phyloP scores from a whole-genome alignment of 768 basidiomycete species.

The Suillus hirtellus region DNA sequence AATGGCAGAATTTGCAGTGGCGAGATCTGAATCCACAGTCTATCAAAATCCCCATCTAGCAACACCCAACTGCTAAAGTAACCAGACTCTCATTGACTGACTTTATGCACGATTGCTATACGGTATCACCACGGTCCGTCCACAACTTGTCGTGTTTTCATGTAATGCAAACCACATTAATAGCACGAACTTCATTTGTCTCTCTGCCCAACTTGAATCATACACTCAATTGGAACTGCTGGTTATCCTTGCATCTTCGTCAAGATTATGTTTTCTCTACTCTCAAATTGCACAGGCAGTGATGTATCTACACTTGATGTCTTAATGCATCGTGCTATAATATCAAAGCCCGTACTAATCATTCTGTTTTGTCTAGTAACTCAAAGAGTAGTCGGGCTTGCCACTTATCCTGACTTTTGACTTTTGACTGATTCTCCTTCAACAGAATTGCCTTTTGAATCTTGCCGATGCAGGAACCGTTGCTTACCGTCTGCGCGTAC shows the following conservation, averaged over 20 bases:
- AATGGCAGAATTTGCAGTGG: background rate
- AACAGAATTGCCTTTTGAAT: background rate
- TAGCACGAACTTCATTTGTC: background rate
- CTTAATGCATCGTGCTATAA: too few relatives aligned
- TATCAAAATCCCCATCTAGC: background rate
- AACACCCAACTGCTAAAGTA: background rate
- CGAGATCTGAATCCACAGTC: background rate
- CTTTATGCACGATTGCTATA: background rate
- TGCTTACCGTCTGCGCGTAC: constrained; percentile 44
- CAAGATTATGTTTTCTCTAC: too few relatives aligned
- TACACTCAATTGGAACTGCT: too few relatives aligned
- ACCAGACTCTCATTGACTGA: background rate
- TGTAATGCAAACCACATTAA: background rate
- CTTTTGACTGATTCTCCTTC: background rate
- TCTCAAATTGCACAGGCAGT: too few relatives aligned
- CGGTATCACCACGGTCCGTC: background rate
- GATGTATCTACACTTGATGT: too few relatives aligned
- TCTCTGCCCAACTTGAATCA: background rate
- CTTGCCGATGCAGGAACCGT: constrained; percentile 57
- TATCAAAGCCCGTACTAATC: too few relatives aligned
- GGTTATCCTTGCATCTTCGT: too few relatives aligned
- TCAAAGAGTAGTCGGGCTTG: too few relatives aligned
- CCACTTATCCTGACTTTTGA: background rate
- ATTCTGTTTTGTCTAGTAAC: too few relatives aligned
- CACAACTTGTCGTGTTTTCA: background rate